A percentile compares a stretch with the other conserved stretches of the same genome.
Evolutionary conservation across 2,329 filamentous ascomycete genomes (phyloP).

Genomic region (Furcasterigmium sp.): DNA sequence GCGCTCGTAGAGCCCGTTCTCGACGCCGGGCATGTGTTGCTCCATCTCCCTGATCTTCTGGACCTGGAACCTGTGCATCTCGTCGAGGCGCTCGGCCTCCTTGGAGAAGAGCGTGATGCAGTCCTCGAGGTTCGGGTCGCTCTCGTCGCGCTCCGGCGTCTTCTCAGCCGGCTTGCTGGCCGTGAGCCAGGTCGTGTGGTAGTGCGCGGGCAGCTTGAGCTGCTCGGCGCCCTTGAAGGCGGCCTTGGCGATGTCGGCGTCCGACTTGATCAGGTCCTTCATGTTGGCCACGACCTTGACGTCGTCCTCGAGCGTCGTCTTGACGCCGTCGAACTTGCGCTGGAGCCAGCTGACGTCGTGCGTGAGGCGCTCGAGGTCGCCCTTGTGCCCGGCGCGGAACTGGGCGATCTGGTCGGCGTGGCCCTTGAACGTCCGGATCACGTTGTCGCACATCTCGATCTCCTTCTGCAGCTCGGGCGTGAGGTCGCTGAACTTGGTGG

Average conservation of each 20-base stretch:
- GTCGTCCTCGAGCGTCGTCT: conserved; percentile 46
- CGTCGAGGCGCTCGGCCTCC: conserved; percentile 17
- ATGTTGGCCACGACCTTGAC: conserved; percentile 60
- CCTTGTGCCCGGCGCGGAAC: conserved; percentile 53
- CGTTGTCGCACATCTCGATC: conserved; percentile 72
- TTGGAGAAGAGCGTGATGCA: conserved; percentile 12
- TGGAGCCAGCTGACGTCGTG: conserved; percentile 44
- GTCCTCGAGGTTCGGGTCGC: conserved; percentile 29
- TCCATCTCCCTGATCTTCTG: conserved; percentile 33
- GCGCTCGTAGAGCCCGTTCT: conserved; percentile 36
- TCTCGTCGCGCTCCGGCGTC: conserved; percentile 28
- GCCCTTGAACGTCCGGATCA: conserved; percentile 74
- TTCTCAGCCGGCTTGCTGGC: conserved; percentile 19
- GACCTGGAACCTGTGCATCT: conserved; percentile 34
- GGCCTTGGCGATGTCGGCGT: conserved; percentile 65
- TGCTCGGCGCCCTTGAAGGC: conserved; percentile 72
- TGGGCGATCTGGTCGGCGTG: conserved; percentile 73
- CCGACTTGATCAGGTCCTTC: conserved; percentile 52
- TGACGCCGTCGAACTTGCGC: conserved; percentile 39
- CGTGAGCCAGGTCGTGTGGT: conserved; percentile 42
- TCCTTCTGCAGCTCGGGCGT: conserved; percentile 74
- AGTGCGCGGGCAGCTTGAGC: conserved; percentile 60
- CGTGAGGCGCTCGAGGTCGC: conserved; percentile 40
- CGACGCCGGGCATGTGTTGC: conserved; percentile 41
- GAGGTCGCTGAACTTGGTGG: conserved; percentile 88